Evolutionary conservation across 2,329 filamentous ascomycete genomes (phyloP).

Genomic region (Clonostachys byssicola): DNA sequence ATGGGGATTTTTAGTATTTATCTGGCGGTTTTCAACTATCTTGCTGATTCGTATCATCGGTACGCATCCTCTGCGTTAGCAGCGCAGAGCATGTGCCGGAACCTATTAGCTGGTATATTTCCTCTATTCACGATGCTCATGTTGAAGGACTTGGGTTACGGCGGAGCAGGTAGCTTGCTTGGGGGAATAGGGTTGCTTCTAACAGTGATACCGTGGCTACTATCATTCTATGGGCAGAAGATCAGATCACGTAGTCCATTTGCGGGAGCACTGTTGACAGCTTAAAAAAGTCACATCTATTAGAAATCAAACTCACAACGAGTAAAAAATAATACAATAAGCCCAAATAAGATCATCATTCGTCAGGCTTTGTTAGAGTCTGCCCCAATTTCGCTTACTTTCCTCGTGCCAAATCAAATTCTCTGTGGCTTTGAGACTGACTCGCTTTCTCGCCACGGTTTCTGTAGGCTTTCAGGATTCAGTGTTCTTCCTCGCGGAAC

Average conservation of each 20-base stretch:
- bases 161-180: conserved; percentile 57
- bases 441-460: too few species aligned
- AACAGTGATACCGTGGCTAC: conserved; percentile 62
- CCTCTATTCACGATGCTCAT: conserved; percentile 58
- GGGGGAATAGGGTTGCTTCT: conserved; percentile 56
- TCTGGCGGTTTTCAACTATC: conserved; percentile 65
- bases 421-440: too few species aligned
- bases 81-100: conserved; percentile 63
- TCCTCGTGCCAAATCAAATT: too few species aligned
- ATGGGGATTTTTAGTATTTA: conserved; percentile 68
- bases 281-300: too few species aligned
- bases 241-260: conserved; percentile 62
- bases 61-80: conserved; percentile 64
- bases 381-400: too few species aligned
- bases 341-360: too few species aligned
- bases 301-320: too few species aligned
- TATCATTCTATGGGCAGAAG: conserved; percentile 58
- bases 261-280: conserved; percentile 23
- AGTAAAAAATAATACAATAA: too few species aligned
- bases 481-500: too few species aligned
- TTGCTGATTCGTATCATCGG: conserved; percentile 63
- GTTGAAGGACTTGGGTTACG: conserved; percentile 54
- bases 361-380: too few species aligned
- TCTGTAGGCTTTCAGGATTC: too few species aligned
- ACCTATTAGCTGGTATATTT: conserved; percentile 60